Base-by-base conservation (phyloP, 768 basidiomycete species). In the Serendipita sp. region DNA sequence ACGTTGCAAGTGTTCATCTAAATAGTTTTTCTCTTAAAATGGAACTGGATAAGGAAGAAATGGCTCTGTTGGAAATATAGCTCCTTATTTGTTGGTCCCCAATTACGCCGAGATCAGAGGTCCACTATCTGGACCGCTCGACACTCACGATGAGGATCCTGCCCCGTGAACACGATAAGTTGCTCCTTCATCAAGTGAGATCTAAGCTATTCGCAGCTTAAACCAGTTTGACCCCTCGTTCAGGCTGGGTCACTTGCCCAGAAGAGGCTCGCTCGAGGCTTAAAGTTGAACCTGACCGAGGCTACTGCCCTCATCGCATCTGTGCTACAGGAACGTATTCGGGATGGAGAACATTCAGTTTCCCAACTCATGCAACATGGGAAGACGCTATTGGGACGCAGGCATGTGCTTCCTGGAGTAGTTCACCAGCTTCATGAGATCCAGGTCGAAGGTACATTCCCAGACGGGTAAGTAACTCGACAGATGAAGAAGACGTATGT, bases 291-390 rank as follows among this genome's bases (percentile, higher is more conserved):
- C 74, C 76, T 84, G 66, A 81, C 88, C 2, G 96, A 99, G 74
- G 86, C 93, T 0, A 81, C 85, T 13, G 93, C 91, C 1, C 81
- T 99, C 6, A 92, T 99, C 67, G 86, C 92, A 1, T 83, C 83
- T n/a, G 88, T 91, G 69, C 81, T 97, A 1, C 95, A 98, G 69
- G 95, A 97, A 73, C 82, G 84, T 55, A 95, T 96, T 69, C 80
- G 96, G 8, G 96, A 98, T 87, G 95, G 94, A 2, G 72, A 74
- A 15, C 80, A 92, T 71, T 83, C 84, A 0, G 94, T 98, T 6
- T 80, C 90, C 0, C 83, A 97, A 66, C 75, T 99, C n/a, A 95
- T 95, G 94, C 84, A 91, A 55, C 78, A 88, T 69, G 96, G 96
- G 4, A 97, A 93, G 77, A 81, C 80, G 18, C 72, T 99, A 62